Conservation (phyloP, 768 basidiomycete genomes). For the Psilocybe cyanescens region DNA sequence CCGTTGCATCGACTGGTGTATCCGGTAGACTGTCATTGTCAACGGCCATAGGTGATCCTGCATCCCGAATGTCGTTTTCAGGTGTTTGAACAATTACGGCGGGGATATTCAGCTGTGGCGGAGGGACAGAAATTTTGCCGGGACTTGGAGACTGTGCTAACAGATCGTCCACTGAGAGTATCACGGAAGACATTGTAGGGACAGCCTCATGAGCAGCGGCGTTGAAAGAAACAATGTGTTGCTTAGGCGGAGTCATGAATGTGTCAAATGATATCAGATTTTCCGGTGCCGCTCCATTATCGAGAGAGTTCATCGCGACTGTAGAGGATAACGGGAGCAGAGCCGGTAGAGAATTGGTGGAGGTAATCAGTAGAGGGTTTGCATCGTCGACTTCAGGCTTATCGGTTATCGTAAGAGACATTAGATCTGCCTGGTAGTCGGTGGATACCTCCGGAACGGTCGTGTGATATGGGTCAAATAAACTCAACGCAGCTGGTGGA, state of each 20-base stretch:
- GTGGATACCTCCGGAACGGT: slow-evolving; percentile 13
- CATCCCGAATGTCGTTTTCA: neutral
- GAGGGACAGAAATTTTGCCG: neutral
- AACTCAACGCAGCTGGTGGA: slow-evolving; percentile 25
- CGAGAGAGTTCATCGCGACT: neutral
- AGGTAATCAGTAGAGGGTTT: neutral
- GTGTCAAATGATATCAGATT: slow-evolving; percentile 41
- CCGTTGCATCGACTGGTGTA: neutral
- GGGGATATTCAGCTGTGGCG: neutral
- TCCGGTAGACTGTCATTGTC: neutral
- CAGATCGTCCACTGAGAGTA: slow-evolving; percentile 23
- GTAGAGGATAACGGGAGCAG: slow-evolving; percentile 12
- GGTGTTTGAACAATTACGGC: slow-evolving; percentile 1
- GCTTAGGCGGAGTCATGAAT: slow-evolving; percentile 26
- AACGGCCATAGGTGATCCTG: slow-evolving; percentile 9
- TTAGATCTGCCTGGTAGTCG: slow-evolving; percentile 28
- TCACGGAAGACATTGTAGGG: neutral
- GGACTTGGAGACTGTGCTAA: slow-evolving; percentile 20
- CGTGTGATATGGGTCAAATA: slow-evolving; percentile 30
- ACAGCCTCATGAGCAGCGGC: neutral
- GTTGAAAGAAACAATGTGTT: neutral
- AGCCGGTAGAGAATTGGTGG: neutral
- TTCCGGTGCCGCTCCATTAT: slow-evolving; percentile 8
- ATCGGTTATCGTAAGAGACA: slow-evolving; percentile 20
- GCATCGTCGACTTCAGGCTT: slow-evolving; percentile 2